Evolutionary conservation across 140 eudicot species (phyloP).

Genomic region (Oenanthe javanica): DNA sequence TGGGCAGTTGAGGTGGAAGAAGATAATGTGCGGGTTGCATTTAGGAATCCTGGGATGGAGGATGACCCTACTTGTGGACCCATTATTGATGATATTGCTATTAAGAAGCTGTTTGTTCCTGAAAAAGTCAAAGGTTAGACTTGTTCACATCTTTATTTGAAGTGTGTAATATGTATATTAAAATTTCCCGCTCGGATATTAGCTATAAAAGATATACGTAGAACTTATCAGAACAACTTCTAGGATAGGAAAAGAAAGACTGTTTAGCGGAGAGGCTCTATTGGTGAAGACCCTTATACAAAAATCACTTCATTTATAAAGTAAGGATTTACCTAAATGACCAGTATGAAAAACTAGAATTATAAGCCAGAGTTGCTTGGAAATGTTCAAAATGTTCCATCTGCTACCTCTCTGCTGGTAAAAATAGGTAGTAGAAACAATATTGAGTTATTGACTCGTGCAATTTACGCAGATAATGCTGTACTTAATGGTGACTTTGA

Average conservation of each 20-base stretch:
- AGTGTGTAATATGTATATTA: neutral
- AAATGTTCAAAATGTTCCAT: neutral
- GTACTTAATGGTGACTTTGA: constrained; percentile 92
- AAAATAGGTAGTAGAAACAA: neutral
- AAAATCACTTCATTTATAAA: neutral
- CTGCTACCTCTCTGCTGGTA: neutral
- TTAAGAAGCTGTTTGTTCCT: constrained; percentile 84
- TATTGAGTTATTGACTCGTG: neutral
- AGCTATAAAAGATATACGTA: neutral
- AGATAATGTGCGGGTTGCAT: constrained; percentile 46
- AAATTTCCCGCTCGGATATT: neutral
- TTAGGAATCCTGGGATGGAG: constrained; percentile 93
- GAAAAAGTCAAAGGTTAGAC: constrained; percentile 65
- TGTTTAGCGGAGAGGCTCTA: neutral
- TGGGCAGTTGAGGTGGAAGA: constrained; percentile 85
- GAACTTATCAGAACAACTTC: neutral
- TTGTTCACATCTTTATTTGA: neutral
- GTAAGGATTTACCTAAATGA: neutral
- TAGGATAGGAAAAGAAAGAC: neutral
- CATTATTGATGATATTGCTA: constrained; percentile 84
- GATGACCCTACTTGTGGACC: constrained; percentile 99
- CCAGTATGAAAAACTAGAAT: neutral
- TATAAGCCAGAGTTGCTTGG: neutral
- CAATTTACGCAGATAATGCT: constrained; percentile 48
- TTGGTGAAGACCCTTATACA: neutral